These are phyloP conservation scores for Bacterosira constricta DNA, from an alignment of 108 stramenopile genomes.

Conservation along the genomic window DNA sequence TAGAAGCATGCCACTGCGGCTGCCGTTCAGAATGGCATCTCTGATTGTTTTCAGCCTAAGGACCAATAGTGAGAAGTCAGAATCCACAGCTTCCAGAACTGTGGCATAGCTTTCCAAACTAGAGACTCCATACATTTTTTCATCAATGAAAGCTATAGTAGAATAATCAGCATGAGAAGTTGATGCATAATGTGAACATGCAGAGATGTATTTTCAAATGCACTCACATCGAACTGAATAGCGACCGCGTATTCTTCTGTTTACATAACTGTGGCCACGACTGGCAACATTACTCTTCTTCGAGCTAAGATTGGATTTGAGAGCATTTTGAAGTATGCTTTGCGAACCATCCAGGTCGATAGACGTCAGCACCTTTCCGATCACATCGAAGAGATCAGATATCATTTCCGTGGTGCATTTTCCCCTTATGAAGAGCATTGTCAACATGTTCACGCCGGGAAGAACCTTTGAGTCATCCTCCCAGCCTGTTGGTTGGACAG, in stretches of 20 bases:
- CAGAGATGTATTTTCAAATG: background rate
- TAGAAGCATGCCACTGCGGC: constrained; percentile 74
- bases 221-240: constrained; percentile 30
- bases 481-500: constrained; percentile 33
- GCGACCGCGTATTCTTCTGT: constrained; percentile 52
- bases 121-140: constrained; percentile 81
- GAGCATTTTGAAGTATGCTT: constrained; percentile 37
- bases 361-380: constrained; percentile 61
- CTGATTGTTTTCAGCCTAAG: constrained; percentile 43
- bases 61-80: constrained; percentile 71
- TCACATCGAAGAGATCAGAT: constrained; percentile 66
- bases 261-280: constrained; percentile 36
- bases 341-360: constrained; percentile 36
- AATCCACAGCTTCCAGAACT: constrained; percentile 64
- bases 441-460: constrained; percentile 66
- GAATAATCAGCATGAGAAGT: background rate
- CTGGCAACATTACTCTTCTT: constrained; percentile 43
- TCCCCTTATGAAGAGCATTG: constrained; percentile 68
- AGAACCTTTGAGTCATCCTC: constrained; percentile 57
- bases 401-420: constrained; percentile 72
- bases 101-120: constrained; percentile 57
- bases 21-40: constrained; percentile 57
- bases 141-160: constrained; percentile 60
- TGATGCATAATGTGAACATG: background rate
- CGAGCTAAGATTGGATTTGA: constrained; percentile 39